phyloP scores from a whole-genome alignment of 2,329 filamentous ascomycete genomes.

The Cordyceps militaris region DNA sequence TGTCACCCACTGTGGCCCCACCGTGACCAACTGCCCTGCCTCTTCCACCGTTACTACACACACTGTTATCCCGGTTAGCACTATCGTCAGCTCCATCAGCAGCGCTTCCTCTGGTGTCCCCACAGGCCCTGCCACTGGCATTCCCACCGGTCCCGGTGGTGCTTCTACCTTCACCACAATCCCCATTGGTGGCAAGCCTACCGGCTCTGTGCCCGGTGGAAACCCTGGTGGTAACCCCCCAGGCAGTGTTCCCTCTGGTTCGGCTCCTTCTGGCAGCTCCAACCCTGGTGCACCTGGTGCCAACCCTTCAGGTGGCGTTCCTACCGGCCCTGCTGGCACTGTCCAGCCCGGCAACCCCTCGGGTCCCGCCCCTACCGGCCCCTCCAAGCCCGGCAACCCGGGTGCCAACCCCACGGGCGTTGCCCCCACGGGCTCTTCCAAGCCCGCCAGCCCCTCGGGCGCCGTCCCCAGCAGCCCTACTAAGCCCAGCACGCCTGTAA shows the following conservation, averaged over 20 bases:
- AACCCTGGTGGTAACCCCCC: neutral
- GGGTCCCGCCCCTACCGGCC: neutral
- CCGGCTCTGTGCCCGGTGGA: neutral
- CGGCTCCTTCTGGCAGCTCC: neutral
- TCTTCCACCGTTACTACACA: constrained; percentile 6
- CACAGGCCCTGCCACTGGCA: neutral
- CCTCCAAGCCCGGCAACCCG: neutral
- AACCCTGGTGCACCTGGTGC: neutral
- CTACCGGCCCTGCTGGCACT: neutral
- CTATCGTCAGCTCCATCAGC: neutral
- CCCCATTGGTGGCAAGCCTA: neutral
- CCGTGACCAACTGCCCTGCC: constrained; percentile 10
- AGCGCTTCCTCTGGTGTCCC: neutral
- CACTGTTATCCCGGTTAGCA: constrained; percentile 8
- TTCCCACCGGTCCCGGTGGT: neutral
- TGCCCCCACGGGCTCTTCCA: neutral
- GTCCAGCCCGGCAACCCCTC: neutral
- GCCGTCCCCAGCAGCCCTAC: neutral
- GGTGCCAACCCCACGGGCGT: neutral
- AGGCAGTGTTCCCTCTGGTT: neutral
- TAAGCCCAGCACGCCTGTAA: neutral
- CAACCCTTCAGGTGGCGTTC: neutral
- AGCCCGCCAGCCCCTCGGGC: constrained; percentile 1
- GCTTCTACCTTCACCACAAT: neutral
- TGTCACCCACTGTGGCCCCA: constrained; percentile 7